A percentile compares a stretch with the other conserved stretches of the same genome.
These are phyloP conservation scores for Macrolepiota albuminosa DNA, from an alignment of 768 basidiomycete species.

Conservation along the genomic window DNA sequence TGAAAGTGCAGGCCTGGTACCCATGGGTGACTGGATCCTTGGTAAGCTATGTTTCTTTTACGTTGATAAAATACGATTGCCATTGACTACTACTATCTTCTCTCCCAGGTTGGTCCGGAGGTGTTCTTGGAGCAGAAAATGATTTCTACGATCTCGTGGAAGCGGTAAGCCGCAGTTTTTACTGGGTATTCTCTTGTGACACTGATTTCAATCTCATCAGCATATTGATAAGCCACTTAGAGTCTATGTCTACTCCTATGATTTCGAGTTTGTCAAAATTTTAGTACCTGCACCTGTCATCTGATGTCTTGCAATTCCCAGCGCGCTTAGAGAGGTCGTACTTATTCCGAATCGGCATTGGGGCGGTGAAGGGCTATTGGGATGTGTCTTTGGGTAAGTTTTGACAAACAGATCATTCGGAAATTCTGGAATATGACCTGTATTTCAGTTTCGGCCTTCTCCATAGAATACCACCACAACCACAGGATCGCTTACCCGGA, in stretches of 20 bases:
- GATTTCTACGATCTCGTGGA: slow-evolving; percentile 98
- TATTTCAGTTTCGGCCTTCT: slow-evolving; percentile 74
- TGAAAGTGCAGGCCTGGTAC: slow-evolving; percentile 93
- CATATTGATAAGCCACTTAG: slow-evolving; percentile 92
- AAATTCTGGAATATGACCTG: slow-evolving; percentile 3
- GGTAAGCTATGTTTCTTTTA: slow-evolving; percentile 21
- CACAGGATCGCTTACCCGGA: slow-evolving; percentile 52
- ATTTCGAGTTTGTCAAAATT: slow-evolving; percentile 75
- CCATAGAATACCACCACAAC: slow-evolving; percentile 86
- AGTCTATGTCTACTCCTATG: slow-evolving; percentile 95
- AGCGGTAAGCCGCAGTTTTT: slow-evolving; percentile 47
- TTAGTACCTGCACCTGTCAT: slow-evolving; percentile 4
- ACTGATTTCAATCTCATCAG: slow-evolving; percentile 31
- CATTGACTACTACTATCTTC: slow-evolving; percentile 35
- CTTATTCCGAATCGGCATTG: slow-evolving; percentile 94
- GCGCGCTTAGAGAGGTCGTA: slow-evolving; percentile 89
- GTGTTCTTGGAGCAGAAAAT: slow-evolving; percentile 83
- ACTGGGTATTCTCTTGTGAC: neutral
- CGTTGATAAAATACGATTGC: slow-evolving; percentile 18
- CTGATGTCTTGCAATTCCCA: slow-evolving; percentile 25
- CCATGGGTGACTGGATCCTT: slow-evolving; percentile 64
- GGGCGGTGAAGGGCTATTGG: slow-evolving; percentile 94
- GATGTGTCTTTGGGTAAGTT: slow-evolving; percentile 87
- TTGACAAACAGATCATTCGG: neutral
- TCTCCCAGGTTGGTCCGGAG: slow-evolving; percentile 89